These are phyloP conservation scores for Cyclotella distinguenda DNA, from an alignment of 108 stramenopile species.

Conservation along the genomic window DNA sequence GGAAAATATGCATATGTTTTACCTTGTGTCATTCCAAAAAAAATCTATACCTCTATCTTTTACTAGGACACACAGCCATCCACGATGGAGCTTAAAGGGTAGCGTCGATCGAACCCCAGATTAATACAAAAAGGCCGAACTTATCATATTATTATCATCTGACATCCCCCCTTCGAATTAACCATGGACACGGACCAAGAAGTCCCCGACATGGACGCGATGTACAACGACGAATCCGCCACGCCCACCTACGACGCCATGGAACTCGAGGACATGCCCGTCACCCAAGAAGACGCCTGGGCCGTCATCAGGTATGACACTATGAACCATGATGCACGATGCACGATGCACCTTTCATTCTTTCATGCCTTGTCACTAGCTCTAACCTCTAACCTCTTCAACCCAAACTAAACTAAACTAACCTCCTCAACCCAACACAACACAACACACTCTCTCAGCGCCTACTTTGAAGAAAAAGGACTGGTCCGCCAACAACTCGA, in stretches of 20 bases:
- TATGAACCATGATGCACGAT: background rate
- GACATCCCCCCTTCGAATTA: too few species aligned
- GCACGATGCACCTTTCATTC: background rate
- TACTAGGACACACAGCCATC: too few species aligned
- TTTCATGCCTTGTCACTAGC: background rate
- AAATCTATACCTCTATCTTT: too few species aligned
- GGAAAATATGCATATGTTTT: too few species aligned
- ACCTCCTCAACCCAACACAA: background rate
- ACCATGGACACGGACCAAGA: too few species aligned
- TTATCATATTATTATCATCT: too few species aligned
- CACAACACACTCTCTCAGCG: slow-evolving; percentile 29
- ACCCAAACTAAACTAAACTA: background rate
- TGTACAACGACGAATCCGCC: too few species aligned
- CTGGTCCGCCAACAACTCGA: slow-evolving; percentile 99
- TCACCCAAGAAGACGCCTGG: slow-evolving; percentile 99
- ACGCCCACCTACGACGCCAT: slow-evolving; percentile 10
- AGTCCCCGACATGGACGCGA: too few species aligned
- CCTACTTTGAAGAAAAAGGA: slow-evolving; percentile 99
- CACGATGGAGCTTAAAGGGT: too few species aligned
- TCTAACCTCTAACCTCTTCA: background rate
- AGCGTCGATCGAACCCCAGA: too few species aligned
- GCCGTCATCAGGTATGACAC: slow-evolving; percentile 84
- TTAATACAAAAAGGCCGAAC: too few species aligned
- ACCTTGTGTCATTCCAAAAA: too few species aligned
- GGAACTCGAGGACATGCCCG: slow-evolving; percentile 61